Evolutionary conservation across 306 rosid species (phyloP).

Genomic region (Corylus avellana): DNA sequence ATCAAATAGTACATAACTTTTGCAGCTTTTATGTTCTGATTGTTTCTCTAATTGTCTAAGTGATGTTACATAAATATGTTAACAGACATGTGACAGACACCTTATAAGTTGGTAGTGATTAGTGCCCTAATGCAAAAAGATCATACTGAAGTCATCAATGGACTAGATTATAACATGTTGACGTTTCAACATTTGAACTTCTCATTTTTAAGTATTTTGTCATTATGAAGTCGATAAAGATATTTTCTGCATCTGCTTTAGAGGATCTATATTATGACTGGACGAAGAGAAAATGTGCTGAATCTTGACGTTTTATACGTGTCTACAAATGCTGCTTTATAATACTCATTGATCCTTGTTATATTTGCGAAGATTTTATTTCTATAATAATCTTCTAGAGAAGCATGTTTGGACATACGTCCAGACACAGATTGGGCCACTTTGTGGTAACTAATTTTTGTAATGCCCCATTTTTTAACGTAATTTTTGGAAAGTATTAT

Average conservation of each 20-base stretch:
- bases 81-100: neutral
- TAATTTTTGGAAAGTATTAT: neutral
- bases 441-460: neutral
- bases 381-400: neutral
- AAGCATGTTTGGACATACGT: neutral
- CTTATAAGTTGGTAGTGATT: neutral
- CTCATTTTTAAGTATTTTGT: neutral
- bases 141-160: neutral
- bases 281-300: slow-evolving; percentile 1
- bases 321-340: neutral
- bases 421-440: neutral
- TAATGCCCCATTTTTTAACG: neutral
- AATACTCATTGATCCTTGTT: neutral
- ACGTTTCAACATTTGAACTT: neutral
- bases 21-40: neutral
- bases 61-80: neutral
- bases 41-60: neutral
- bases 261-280: neutral
- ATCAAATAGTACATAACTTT: neutral
- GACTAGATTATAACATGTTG: neutral
- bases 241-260: neutral
- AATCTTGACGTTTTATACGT: neutral
- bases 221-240: neutral
- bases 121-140: neutral
- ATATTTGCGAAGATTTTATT: neutral